Evolutionary conservation across 306 rosid species (phyloP), one percentile per base, ranked within the genome.

Genomic region (Clitoria ternatea): DNA sequence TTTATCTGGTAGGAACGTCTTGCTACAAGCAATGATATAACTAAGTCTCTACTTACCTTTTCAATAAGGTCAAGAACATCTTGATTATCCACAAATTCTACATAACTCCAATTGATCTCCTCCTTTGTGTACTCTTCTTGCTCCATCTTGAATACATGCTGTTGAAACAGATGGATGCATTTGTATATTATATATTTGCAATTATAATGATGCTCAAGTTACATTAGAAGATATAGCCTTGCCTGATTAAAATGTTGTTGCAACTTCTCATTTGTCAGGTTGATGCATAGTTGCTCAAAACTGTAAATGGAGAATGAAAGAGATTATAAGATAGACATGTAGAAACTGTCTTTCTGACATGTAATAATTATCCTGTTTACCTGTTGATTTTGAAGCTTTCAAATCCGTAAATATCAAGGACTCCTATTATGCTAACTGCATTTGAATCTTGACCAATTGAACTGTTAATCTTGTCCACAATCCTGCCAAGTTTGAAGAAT

Each of bases 81-180:
- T 36, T 90, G 95, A 74, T 90, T 90, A 81, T 90, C 97, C 7
- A 90, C 90, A 74, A 90, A 90, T 71, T 90, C 96, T 35, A 90
- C 95, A 49, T 90, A 90, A 81, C 97, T 90, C 97, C 97, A 90
- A 60, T 86, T 71, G 54, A 90, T 90, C 80, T 88, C 95, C 53
- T 90, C 97, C 54, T 85, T 90, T 6, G 97, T 90, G 71, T 90
- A 90, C 84, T 90, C 97, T 81, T 90, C 97, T 86, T 90, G 97
- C 85, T 90, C 97, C 97, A 90, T 90, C 80, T 90, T 90, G 88
- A 90, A 90, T 40, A 90, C 97, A 43, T 90, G 97, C 97, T 90
- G 90, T 79, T 72, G 42, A 75, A 75, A 61, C 70, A 59, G 70
- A 57, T 54, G 61, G 70, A 57, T 54, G 61, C 48, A 57, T 52